Percentiles rank a stretch among this genome's conserved stretches.
phyloP scores from a whole-genome alignment of 2,329 filamentous ascomycete species.

The Dactylellina drechsleri region DNA sequence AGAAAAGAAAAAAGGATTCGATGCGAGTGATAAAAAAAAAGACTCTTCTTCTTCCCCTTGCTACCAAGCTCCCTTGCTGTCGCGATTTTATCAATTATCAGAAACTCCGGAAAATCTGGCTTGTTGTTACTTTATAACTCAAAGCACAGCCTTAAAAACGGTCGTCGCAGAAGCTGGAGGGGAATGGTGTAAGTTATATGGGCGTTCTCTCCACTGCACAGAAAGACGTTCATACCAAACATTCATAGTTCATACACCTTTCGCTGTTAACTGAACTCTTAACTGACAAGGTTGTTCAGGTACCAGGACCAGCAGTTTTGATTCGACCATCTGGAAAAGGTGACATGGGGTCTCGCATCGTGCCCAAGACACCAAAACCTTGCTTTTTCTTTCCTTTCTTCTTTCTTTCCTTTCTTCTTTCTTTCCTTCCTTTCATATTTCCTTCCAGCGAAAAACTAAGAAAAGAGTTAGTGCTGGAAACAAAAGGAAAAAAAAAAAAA shows the following conservation, averaged over 20 bases:
- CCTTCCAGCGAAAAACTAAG: background rate
- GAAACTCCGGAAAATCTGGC: constrained; percentile 48
- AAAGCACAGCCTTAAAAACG: constrained; percentile 50
- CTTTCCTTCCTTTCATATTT: constrained; percentile 1
- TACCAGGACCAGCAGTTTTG: constrained; percentile 47
- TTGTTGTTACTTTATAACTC: constrained; percentile 27
- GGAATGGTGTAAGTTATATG: constrained; percentile 43
- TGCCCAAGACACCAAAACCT: constrained; percentile 5
- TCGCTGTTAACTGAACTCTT: constrained; percentile 28
- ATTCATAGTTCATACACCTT: constrained; percentile 25
- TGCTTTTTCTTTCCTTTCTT: constrained; percentile 30
- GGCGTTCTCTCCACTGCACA: constrained; percentile 22
- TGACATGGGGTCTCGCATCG: constrained; percentile 48
- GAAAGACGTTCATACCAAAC: background rate
- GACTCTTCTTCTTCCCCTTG: constrained; percentile 31
- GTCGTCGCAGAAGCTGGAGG: constrained; percentile 47
- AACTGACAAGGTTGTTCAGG: constrained; percentile 38
- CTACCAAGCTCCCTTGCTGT: constrained; percentile 26
- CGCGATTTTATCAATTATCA: constrained; percentile 42
- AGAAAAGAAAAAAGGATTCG: constrained; percentile 34
- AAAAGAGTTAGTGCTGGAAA: background rate
- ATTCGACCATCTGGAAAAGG: constrained; percentile 44
- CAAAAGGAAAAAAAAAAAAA: constrained; percentile 28
- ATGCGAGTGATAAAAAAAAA: constrained; percentile 30
- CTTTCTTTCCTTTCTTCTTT: too few relatives aligned